Conservation (phyloP, 2,329 filamentous ascomycete species). For the Trichoderma koningiopsis region DNA sequence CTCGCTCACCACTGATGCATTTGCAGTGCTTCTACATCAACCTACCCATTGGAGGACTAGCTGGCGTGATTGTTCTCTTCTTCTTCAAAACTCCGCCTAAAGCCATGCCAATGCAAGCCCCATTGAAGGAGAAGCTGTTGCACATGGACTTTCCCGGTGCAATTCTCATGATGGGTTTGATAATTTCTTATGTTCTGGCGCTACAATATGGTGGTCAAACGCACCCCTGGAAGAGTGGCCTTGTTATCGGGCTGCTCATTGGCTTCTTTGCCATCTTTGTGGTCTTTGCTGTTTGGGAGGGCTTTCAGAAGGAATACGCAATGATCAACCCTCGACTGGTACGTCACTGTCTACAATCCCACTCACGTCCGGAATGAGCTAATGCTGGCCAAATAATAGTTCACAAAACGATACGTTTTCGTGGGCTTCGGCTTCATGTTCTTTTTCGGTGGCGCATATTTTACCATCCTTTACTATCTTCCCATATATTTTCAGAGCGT, state of each 20-base stretch:
- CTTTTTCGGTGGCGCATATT: neutral
- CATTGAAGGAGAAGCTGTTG: no score
- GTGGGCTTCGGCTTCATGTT: neutral
- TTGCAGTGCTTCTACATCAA: neutral
- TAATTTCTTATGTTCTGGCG: neutral
- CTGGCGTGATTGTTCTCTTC: neutral
- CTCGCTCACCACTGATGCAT: no score
- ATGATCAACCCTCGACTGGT: no score
- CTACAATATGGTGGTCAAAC: neutral
- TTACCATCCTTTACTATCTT: slow-evolving; percentile 44
- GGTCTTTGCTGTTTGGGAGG: slow-evolving; percentile 44
- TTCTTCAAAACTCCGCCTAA: neutral
- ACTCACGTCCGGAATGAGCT: no score
- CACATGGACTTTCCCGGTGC: neutral
- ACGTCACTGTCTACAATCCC: slow-evolving; percentile 46
- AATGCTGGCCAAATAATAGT: no score
- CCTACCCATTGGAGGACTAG: neutral
- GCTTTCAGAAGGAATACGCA: slow-evolving; percentile 39
- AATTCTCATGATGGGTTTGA: neutral
- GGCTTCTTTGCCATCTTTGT: slow-evolving; percentile 28
- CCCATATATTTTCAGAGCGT: slow-evolving; percentile 56
- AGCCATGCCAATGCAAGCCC: no score
- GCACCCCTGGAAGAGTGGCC: neutral
- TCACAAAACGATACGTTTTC: slow-evolving; percentile 37
- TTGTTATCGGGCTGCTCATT: slow-evolving; percentile 2